These are phyloP conservation scores for Gryganskiella cystojenkinii DNA, from an alignment of 192 early-diverging fungal genomes.

Conservation along the genomic window DNA sequence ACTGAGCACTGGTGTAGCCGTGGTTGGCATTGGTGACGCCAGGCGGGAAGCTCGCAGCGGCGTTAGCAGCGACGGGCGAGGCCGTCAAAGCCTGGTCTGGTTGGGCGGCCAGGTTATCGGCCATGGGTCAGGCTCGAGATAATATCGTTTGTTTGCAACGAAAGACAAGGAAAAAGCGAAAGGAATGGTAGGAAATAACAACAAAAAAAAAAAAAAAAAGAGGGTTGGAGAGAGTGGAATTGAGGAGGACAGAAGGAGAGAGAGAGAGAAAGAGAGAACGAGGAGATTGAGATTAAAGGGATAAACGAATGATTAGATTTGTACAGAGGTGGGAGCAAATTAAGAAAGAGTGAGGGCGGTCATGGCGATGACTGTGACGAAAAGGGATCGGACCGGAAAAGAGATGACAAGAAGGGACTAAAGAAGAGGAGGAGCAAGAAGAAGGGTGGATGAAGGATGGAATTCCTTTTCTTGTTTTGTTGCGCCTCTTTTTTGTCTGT, in stretches of 20 bases:
- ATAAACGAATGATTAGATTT: no score
- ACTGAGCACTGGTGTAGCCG: slow-evolving; percentile 50
- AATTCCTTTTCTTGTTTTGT: background rate
- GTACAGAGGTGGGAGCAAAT: no score
- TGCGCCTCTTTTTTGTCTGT: background rate
- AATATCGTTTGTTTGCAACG: background rate
- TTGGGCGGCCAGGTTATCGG: slow-evolving; percentile 32
- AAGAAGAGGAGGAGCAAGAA: background rate
- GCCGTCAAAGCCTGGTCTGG: slow-evolving; percentile 14
- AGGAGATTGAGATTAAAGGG: no score
- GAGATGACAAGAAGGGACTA: background rate
- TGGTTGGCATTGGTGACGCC: slow-evolving; percentile 29
- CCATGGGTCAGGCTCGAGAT: no score
- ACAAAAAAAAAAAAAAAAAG: background rate
- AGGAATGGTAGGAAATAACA: background rate
- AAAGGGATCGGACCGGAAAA: no score
- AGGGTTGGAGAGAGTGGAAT: background rate
- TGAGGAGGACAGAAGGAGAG: background rate
- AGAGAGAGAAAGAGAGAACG: background rate
- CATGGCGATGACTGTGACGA: no score
- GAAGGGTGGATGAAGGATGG: slow-evolving; percentile 2
- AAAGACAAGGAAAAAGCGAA: background rate
- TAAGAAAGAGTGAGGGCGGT: no score
- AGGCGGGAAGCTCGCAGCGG: slow-evolving; percentile 17
- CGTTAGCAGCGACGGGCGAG: background rate